Base-by-base conservation (phyloP, 306 rosid genomes). In the Rosa multiflora region DNA sequence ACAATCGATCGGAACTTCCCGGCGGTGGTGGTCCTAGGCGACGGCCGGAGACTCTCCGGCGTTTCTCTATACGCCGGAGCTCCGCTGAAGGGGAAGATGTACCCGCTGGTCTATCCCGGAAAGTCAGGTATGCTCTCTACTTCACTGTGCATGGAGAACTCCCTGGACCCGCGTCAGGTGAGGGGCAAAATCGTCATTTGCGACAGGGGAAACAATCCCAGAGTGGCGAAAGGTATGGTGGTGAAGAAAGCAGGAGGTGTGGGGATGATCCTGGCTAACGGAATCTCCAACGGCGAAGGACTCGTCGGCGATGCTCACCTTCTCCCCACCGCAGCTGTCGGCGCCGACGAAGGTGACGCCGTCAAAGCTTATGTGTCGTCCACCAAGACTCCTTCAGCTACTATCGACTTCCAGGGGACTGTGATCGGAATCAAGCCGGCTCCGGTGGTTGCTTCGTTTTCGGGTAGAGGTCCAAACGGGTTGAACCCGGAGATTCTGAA, bases 1-100 rank as follows among this genome's bases (percentile, higher is more conserved):
- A 94, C 98, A 0, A 92, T 94, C 12, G 98, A 94, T 42, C 88
- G 98, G 4, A 90, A 87, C 80, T 94, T 94, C 76, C 98, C 98
- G 0, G 88, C 98, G 1, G 82, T 81, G 67, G 85, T 92, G 18
- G 72, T 78, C 17, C 85, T 90, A 2, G 98, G 98, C 42, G 63
- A 90, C 51, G 93, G 94, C 0, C 66, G 88, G n/a, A 89, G 73
- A 47, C 85, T 94, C 59, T 74, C 76, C 18, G 98, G 97, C 2
- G 97, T 88, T 0, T 94, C 98, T 0, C 87, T 94, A 0, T 94
- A 94, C 73, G 78, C 97, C 0, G 98, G 98, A 15, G 84, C 80
- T 2, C 91, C 88, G 4, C 75, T 94, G 48, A 78, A 80, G 46
- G 92, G 89, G 2, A 90, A 80, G 76, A 90, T 89, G 97, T 90